Evolutionary conservation across 2,329 filamentous ascomycete species (phyloP).

Genomic region (Nemania sp.): DNA sequence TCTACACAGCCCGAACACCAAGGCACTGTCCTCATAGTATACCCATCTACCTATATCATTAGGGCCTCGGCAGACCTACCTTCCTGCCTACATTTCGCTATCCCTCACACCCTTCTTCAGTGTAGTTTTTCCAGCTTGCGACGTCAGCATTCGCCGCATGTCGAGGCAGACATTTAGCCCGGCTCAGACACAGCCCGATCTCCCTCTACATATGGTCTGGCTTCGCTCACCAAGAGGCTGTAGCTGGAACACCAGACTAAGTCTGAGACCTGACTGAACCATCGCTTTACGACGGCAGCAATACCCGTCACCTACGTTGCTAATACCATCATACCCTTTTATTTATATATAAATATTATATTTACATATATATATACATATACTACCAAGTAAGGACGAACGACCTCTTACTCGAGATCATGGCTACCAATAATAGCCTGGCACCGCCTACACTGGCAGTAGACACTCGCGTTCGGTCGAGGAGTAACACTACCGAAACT

Average conservation of each 20-base stretch:
- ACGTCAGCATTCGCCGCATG: conserved; percentile 34
- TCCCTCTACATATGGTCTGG: conserved; percentile 28
- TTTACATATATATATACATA: not conserved
- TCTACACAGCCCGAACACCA: conserved; percentile 36
- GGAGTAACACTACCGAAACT: conserved; percentile 40
- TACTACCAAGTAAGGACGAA: conserved; percentile 3
- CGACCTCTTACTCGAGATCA: conserved; percentile 26
- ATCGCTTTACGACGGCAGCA: conserved; percentile 4
- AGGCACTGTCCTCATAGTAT: conserved; percentile 5
- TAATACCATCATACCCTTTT: not conserved
- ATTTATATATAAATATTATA: not conserved
- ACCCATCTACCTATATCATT: conserved; percentile 1
- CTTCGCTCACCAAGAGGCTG: conserved; percentile 20
- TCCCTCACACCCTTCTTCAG: conserved; percentile 13
- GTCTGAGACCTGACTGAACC: conserved; percentile 3
- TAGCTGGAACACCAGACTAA: conserved; percentile 11
- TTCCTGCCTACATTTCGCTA: conserved; percentile 4
- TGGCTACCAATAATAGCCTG: conserved; percentile 44
- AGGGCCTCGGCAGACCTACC: conserved; percentile 14
- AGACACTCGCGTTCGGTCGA: conserved; percentile 46
- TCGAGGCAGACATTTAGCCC: conserved; percentile 29
- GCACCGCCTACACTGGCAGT: conserved; percentile 48
- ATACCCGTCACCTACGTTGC: not conserved
- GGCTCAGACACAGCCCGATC: conserved; percentile 22
- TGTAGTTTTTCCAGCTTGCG: conserved; percentile 17